Conservation (phyloP, 345 rosid species). For the Salix dunnii region DNA sequence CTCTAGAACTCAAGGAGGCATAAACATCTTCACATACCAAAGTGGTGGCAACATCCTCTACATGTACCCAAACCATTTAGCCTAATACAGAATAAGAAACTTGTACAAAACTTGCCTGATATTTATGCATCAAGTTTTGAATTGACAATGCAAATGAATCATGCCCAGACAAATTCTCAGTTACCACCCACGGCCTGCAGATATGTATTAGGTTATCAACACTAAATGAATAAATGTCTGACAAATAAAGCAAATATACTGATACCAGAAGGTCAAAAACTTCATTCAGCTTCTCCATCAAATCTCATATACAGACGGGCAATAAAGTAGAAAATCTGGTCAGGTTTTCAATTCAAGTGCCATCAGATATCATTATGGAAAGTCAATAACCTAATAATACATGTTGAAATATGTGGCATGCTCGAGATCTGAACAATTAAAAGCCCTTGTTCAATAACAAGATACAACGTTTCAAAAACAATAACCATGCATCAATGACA, state of each 20-base stretch:
- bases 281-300: neutral
- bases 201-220: neutral
- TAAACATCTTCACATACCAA: too few relatives aligned
- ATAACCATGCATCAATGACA: neutral
- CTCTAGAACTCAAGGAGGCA: too few relatives aligned
- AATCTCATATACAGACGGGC: neutral
- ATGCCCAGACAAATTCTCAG: constrained; percentile 12
- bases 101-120: constrained; percentile 17
- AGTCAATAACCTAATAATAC: too few relatives aligned
- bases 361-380: too few relatives aligned
- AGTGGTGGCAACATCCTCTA: too few relatives aligned
- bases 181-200: constrained; percentile 44
- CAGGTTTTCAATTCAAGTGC: neutral
- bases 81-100: neutral
- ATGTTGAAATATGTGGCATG: neutral
- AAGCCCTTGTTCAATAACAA: neutral
- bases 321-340: neutral
- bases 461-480: neutral
- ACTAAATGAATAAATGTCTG: neutral
- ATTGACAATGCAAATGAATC: neutral
- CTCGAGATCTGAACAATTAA: neutral
- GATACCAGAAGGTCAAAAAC: neutral
- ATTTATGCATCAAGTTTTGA: constrained; percentile 17
- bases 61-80: too few relatives aligned
- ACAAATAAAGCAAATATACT: neutral